Percentiles rank a stretch among this genome's conserved stretches.
Conservation (phyloP, 108 stramenopile species). For the Skeletonema costatum region DNA sequence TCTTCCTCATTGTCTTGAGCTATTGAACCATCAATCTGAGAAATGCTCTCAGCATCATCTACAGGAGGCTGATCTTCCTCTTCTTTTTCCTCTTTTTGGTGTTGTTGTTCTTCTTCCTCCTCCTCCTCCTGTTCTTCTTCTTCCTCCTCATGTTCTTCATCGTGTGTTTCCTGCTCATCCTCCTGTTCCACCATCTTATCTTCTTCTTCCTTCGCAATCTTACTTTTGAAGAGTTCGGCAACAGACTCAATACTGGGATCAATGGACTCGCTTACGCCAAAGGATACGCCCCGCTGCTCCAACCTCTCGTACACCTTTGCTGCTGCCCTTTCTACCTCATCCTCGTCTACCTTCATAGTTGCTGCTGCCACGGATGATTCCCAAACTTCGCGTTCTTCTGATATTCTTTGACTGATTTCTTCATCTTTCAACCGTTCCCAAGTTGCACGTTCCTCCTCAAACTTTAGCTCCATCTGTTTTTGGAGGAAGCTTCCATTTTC, state of each 20-base stretch:
- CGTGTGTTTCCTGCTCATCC: background rate
- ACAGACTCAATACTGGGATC: conserved; percentile 10
- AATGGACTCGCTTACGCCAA: conserved; percentile 22
- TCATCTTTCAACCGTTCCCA: conserved; percentile 42
- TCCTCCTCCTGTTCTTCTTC: background rate
- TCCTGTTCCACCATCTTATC: background rate
- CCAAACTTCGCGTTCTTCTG: conserved; percentile 27
- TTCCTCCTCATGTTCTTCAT: background rate
- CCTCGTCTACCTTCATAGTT: background rate
- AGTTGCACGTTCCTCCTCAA: conserved; percentile 26
- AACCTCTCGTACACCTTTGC: conserved; percentile 32
- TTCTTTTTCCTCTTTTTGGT: background rate
- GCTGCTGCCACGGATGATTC: conserved; percentile 16
- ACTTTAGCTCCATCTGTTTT: conserved; percentile 19
- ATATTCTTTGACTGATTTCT: conserved; percentile 26
- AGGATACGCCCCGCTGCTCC: conserved; percentile 31
- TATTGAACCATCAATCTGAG: background rate
- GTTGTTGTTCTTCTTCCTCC: background rate
- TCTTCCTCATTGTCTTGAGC: background rate
- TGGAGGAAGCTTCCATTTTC: conserved; percentile 19
- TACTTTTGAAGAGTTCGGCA: background rate
- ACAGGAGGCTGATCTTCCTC: background rate
- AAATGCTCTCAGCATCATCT: background rate
- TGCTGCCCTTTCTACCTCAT: conserved; percentile 42
- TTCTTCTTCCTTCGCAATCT: background rate